Base-by-base conservation (phyloP, 2,329 filamentous ascomycete genomes). In the Calonectria henricotiae region DNA sequence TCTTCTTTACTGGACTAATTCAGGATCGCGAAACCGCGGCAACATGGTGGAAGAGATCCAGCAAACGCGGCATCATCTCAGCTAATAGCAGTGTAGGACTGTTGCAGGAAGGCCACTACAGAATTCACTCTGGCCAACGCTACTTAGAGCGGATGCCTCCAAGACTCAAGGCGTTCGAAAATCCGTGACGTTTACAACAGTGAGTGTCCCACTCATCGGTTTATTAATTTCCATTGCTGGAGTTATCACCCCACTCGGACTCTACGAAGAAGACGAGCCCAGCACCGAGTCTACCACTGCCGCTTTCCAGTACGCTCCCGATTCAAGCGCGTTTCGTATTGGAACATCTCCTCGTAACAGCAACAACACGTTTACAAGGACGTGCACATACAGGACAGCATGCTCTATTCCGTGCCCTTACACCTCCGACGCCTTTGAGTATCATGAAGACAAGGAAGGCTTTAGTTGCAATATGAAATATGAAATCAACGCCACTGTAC, bases 161-260 rank as follows among this genome's bases (percentile, higher is more conserved):
- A 71, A 71, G n/a, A 64, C 27, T 41, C 39, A 39, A 13, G 60
- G 51, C 3, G 66, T 68, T 39, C 66, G 60, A 15, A 71, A 55
- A 39, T 60, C 61, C 8, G 54, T 71, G 13, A 54, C 46, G 17
- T 5, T 32, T 1, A 71, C 55, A 8, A 65, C 69, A 2, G 15
- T 65, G 17, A 44, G 62, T 27, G 46, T 71, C 1, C 65, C 69
- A 5, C 44, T 68, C 7, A 37, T 68, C 4, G 49, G 54, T 11
- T 35, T 65, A 3, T 17, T 68, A 20, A 61, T 65, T 25, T 62
- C 69, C 6, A 30, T 71, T 32, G 69, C 69, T 5, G 61, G 69
- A 37, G 51, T 71, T 15, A 39, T 71, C 30, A 71, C 69, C 11
- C 69, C 69, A n/a, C 65, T 68, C 13, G 69, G 65, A 12, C 69